These are phyloP conservation scores for Guadua angustifolia DNA, from an alignment of 176 grass and related monocot genomes.

Conservation along the genomic window DNA sequence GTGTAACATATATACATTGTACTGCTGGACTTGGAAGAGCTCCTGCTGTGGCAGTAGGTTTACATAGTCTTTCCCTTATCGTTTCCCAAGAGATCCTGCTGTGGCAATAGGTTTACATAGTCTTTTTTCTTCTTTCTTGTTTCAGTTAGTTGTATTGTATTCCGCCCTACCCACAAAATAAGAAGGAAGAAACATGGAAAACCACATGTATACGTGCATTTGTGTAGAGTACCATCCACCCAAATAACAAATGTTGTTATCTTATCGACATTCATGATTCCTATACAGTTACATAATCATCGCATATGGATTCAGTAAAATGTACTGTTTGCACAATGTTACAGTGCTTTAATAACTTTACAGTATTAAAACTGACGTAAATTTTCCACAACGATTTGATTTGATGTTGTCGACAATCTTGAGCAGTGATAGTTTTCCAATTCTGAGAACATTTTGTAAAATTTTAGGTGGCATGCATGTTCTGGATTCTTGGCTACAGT, in stretches of 20 bases:
- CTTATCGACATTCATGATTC: background rate
- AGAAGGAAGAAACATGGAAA: background rate
- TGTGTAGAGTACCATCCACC: background rate
- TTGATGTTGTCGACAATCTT: conserved; percentile 16
- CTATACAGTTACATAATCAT: conserved; percentile 1
- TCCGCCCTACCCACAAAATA: background rate
- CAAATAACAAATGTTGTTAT: background rate
- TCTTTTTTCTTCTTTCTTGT: background rate
- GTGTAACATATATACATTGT: conserved; percentile 96
- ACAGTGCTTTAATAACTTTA: background rate
- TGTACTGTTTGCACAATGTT: conserved; percentile 6
- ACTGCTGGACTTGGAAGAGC: conserved; percentile 98
- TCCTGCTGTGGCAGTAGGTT: conserved; percentile 83
- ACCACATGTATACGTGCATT: background rate
- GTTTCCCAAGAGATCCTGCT: conserved; percentile 3
- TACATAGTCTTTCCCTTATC: conserved; percentile 26
- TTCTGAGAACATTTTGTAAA: conserved; percentile 4
- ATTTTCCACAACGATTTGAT: background rate
- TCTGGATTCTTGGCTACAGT: conserved; percentile 71
- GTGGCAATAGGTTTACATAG: background rate
- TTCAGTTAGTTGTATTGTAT: background rate
- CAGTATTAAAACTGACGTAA: background rate
- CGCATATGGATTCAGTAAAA: background rate
- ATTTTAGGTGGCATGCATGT: conserved; percentile 69
- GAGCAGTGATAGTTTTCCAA: conserved; percentile 12